phyloP scores from a whole-genome alignment of 495 filamentous ascomycete genomes.

The Stereocaulon alpinum region DNA sequence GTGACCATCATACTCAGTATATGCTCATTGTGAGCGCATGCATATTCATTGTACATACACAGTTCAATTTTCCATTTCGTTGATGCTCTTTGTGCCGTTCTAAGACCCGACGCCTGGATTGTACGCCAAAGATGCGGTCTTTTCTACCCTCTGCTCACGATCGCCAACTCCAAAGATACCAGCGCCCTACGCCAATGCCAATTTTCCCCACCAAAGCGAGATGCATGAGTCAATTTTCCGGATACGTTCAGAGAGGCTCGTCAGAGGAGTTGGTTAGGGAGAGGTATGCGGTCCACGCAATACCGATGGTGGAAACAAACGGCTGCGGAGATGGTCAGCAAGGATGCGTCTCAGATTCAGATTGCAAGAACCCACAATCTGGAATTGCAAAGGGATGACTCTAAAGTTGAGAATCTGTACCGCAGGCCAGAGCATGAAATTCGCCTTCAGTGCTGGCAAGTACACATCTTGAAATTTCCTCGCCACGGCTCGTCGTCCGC shows the following conservation, averaged over 20 bases:
- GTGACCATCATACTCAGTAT: not conserved
- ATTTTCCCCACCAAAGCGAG: not conserved
- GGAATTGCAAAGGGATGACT: slow-evolving; percentile 88
- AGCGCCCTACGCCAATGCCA: not conserved
- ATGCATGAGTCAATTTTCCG: not conserved
- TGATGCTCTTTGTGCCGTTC: not conserved
- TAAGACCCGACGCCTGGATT: not conserved
- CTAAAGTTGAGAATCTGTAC: slow-evolving; percentile 98
- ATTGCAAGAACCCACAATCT: slow-evolving; percentile 60
- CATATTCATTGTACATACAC: not conserved
- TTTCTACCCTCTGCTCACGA: not conserved
- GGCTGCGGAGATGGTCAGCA: slow-evolving; percentile 45
- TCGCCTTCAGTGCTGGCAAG: slow-evolving; percentile 86
- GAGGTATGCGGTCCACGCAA: slow-evolving; percentile 98
- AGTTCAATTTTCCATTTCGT: not conserved
- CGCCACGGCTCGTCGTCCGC: slow-evolving; percentile 65
- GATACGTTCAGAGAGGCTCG: slow-evolving; percentile 30
- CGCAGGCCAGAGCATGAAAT: slow-evolving; percentile 89
- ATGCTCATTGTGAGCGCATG: not conserved
- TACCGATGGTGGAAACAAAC: slow-evolving; percentile 92
- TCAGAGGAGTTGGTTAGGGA: slow-evolving; percentile 87
- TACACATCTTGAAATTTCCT: slow-evolving; percentile 92
- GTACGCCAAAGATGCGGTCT: not conserved
- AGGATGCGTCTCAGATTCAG: not conserved
- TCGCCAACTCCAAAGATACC: not conserved